phyloP scores from a whole-genome alignment of 352 stramenopile genomes.

The Globisporangium parvum region DNA sequence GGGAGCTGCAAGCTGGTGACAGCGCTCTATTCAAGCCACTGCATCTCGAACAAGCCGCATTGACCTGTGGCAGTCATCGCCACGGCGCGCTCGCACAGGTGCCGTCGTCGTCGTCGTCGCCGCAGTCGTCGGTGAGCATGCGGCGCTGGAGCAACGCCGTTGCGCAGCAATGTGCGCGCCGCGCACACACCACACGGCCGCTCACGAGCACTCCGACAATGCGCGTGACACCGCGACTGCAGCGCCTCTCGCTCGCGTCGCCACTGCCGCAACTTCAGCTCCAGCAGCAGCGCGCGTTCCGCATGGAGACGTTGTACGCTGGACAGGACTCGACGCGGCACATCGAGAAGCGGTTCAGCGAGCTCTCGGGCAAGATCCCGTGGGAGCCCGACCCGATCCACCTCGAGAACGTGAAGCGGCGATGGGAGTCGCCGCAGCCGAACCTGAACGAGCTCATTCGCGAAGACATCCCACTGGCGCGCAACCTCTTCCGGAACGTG shows the following conservation, averaged over 20 bases:
- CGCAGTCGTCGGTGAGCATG: not conserved
- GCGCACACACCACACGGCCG: no score
- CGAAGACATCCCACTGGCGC: slow-evolving; percentile 61
- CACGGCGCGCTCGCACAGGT: no score
- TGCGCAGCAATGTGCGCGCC: not conserved
- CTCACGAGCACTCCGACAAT: not conserved
- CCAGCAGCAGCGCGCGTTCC: slow-evolving; percentile 13
- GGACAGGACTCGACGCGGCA: slow-evolving; percentile 61
- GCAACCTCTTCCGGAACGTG: slow-evolving; percentile 74
- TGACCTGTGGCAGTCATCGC: no score
- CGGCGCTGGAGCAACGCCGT: slow-evolving; percentile 7
- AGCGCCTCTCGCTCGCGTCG: not conserved
- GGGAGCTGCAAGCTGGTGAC: not conserved
- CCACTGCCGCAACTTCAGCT: not conserved
- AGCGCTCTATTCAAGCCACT: not conserved
- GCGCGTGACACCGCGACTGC: not conserved
- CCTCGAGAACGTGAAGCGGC: slow-evolving; percentile 46
- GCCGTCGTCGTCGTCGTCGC: no score
- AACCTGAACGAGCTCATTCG: slow-evolving; percentile 81
- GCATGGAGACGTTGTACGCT: slow-evolving; percentile 57
- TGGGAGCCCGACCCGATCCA: slow-evolving; percentile 69
- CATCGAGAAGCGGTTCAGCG: slow-evolving; percentile 73
- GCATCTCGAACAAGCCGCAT: no score
- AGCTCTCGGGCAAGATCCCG: slow-evolving; percentile 65
- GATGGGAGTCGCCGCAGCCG: slow-evolving; percentile 49